Evolutionary conservation across 139 green algal genomes (phyloP), one percentile per base, ranked within the genome.

Genomic region (Edaphochlamys debaryana): DNA sequence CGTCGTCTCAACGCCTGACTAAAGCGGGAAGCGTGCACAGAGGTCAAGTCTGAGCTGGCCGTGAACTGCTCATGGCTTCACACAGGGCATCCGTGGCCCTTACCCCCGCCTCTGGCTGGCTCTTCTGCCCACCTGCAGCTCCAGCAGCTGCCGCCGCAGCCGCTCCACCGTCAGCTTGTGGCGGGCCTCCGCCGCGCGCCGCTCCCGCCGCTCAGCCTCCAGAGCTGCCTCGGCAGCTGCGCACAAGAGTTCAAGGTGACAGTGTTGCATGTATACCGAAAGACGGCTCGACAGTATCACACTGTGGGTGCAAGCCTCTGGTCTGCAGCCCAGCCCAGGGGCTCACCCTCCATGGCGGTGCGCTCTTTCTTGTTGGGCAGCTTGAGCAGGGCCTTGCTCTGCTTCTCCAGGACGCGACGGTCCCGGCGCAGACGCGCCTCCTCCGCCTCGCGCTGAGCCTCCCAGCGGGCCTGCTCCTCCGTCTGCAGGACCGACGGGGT

Each of bases 341-440:
- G n/a, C 67, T 37, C 29, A 84, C 78, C 78, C 37, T 84, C 78
- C 78, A 84, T 75, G 62, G 95, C 91, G 29, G 62, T 84, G 29
- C 92, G 91, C 82, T 98, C 93, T 86, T 96, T 96, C 73, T 94
- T 94, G 63, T 77, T 96, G 50, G 94, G 95, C 77, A 98, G 82
- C 83, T 88, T 91, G 41, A 91, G 84, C 52, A 91, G 56, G 4
- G 87, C 84, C 45, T 84, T 84, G 84, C 74, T 86, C 80, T 91
- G 93, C 90, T 97, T 94, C 81, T 96, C 93, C 60, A 98, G 89
- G 58, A 95, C 90, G 0, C 90, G 82, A 25, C 89, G 77, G 62
- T 98, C 94, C 2, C 91, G 86, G 67, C 90, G 79, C 56, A 97
- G 90, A 37, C 82, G 80, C 15, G 79, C 84, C 60, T 71, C 76